Base-by-base conservation (phyloP, 2,329 filamentous ascomycete species). In the Colletotrichum cordylinicola region DNA sequence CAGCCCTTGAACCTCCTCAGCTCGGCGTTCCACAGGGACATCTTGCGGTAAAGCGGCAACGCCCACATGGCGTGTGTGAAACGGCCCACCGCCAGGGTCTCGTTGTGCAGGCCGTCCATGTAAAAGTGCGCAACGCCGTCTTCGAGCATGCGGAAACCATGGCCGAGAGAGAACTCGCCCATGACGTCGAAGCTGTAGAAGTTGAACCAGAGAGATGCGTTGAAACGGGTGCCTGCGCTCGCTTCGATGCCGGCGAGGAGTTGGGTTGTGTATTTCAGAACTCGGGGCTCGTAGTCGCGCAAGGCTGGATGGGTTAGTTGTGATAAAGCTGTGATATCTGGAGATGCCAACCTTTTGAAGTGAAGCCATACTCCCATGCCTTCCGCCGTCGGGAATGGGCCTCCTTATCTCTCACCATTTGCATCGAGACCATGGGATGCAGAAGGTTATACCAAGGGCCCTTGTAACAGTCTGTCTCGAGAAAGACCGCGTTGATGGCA, bases 131-230 rank as follows among this genome's bases (percentile, higher is more conserved):
- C 77, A 21, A 79, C 69, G 15, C 80, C 81, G 2, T 77, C 77
- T n/a, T 70, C 72, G 10, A 86, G 78, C 83, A 84, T 83, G 27
- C 81, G 77, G 70, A 85, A 86, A 10, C 79, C 78, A 16, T 81
- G 79, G 2, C 82, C 83, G 62, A 86, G 86, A 8, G 82, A 85
- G 24, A 87, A 80, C 60, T 86, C 82, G 4, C 83, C 84, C 85
- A 86, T 86, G 10, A 86, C 80, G 24, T 86, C 85, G 56, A 85
- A 85, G 8, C 80, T 80, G 67, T 82, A 84, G 71, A 83, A 83
- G 69, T 81, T 82, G 70, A 83, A 82, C 81, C 82, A 83, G 6
- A 79, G 71, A 0, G 81, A 78, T 5, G 79, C 80, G 58, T 87
- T 79, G 15, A 85, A 69, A 1, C 13, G 18, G 6, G 56, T 33